Percentiles rank a stretch among this genome's conserved stretches.
phyloP scores from a whole-genome alignment of 768 basidiomycete species.

The Trametes cinnabarina region DNA sequence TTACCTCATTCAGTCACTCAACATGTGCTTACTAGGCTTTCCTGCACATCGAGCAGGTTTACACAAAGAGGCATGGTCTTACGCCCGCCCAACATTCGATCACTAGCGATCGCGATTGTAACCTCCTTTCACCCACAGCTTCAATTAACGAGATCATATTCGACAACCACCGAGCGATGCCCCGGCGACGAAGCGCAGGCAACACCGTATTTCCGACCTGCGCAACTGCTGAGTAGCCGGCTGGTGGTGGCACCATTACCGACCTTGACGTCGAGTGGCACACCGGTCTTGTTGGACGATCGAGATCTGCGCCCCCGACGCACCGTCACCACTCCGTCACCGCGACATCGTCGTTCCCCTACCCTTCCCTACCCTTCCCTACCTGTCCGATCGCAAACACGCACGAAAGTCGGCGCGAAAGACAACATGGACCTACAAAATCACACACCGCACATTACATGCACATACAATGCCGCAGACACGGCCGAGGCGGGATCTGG shows the following conservation, averaged over 20 bases:
- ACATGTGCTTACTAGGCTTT: too few relatives aligned
- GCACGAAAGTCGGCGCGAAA: neutral
- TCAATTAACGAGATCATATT: too few relatives aligned
- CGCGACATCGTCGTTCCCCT: neutral
- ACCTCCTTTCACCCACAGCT: neutral
- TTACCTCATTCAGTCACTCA: too few relatives aligned
- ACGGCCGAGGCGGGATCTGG: too few relatives aligned
- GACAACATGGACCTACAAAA: neutral
- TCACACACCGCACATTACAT: neutral
- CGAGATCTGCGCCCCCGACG: neutral
- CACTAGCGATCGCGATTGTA: neutral
- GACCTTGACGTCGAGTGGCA: neutral
- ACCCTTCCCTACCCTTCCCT: too few relatives aligned
- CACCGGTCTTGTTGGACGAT: neutral
- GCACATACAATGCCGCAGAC: neutral
- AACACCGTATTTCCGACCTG: too few relatives aligned
- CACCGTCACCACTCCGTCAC: neutral
- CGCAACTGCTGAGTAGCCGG: neutral
- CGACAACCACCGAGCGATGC: too few relatives aligned
- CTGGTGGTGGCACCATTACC: neutral
- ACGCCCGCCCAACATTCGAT: neutral
- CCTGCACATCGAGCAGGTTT: too few relatives aligned
- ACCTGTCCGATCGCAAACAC: neutral
- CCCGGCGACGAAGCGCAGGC: too few relatives aligned
- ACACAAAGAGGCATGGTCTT: too few relatives aligned